Conservation (phyloP, 129 eudicot species). For the Ambrosia trifida region DNA sequence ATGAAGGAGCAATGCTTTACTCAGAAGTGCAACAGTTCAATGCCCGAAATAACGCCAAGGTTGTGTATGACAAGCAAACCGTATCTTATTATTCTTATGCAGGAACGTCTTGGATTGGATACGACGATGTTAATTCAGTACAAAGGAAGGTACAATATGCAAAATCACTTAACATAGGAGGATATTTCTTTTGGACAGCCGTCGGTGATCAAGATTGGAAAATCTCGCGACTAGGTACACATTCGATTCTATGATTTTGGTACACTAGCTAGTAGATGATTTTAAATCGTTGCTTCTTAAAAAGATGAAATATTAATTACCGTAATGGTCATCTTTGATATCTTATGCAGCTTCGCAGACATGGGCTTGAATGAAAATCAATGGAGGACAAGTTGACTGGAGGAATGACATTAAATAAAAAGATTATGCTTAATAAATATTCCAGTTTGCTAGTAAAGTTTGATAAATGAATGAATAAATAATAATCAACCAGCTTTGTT, state of each 20-base stretch:
- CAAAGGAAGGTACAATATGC: slow-evolving; percentile 51
- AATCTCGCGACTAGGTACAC: slow-evolving; percentile 58
- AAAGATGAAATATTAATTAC: neutral
- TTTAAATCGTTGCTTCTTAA: neutral
- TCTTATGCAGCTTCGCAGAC: slow-evolving; percentile 34
- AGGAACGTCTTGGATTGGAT: slow-evolving; percentile 66
- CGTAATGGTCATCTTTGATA: neutral
- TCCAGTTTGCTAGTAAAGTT: too few relatives aligned
- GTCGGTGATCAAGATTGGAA: slow-evolving; percentile 54
- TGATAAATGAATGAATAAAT: too few relatives aligned
- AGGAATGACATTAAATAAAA: neutral
- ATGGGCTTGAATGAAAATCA: slow-evolving; percentile 14
- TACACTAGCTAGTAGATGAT: neutral
- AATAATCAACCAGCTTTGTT: too few relatives aligned
- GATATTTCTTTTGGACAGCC: slow-evolving; percentile 80
- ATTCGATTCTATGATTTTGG: neutral
- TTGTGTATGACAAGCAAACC: slow-evolving; percentile 50
- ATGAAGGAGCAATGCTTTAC: slow-evolving; percentile 40
- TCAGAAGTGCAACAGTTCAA: slow-evolving; percentile 46
- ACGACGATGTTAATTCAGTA: slow-evolving; percentile 55
- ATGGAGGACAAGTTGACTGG: neutral
- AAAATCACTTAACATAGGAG: slow-evolving; percentile 49
- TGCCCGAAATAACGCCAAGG: slow-evolving; percentile 42
- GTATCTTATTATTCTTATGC: slow-evolving; percentile 59
- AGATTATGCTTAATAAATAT: too few relatives aligned